Base-by-base conservation (phyloP, 805 yeast species). In the Saccharomyces kudriavzevii region DNA sequence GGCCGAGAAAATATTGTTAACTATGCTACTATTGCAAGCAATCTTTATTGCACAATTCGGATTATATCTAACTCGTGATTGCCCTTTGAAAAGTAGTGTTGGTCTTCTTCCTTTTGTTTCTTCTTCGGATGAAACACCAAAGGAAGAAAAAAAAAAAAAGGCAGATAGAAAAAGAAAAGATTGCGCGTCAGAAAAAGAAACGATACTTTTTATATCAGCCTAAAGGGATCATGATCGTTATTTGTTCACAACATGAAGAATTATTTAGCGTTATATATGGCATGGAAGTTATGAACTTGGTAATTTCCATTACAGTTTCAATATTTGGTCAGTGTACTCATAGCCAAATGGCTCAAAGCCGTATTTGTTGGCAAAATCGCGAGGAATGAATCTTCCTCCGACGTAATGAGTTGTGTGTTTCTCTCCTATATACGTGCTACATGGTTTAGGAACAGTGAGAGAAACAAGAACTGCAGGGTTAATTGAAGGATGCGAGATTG, bases 361-460 rank as follows among this genome's bases (percentile, higher is more conserved):
- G 74, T 85, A 89, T 66, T 84, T 83, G 29, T 75, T 69, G 0
- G 96, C 96, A 59, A 94, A 77, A 9, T 70, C 73, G 13, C 69
- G 64, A 48, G 83, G 80, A 17, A 94, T 81, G 64, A 94, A 94
- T 51, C 99, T 74, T 2, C 99, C 99, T 1, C 99, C 99, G 40
- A 91, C 77, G 68, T 81, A 94, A 67, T 92, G 99, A 1, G 60
- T 55, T 9, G 72, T 66, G 1, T 48, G 54, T 4, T 74, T 68
- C 0, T 77, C 74, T 6, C 69, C 65, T 56, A 87, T 77, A 54
- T 70, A 72, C 48, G 68, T 65, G 1, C 95, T 82, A 52, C 96
- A 91, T 0, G 95, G 94, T 65, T 94, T 94, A 8, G 99, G 99
- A 0, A 96, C 97, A 0, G 98, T 91, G 49, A 94, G 73, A 50